phyloP scores from a whole-genome alignment of 192 early-diverging fungal genomes.

The Diversispora epigaea region DNA sequence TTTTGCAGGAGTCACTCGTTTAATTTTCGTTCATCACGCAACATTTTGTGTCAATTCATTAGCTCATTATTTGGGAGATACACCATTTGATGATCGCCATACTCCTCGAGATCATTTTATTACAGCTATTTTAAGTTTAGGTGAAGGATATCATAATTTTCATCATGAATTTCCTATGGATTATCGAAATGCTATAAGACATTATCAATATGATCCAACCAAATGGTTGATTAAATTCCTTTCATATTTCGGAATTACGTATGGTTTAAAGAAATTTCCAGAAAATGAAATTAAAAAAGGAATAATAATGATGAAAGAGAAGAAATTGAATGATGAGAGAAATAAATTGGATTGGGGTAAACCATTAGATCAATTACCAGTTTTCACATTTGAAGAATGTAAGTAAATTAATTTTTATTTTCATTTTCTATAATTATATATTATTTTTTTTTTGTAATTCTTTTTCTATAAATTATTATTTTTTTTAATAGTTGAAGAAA shows the following conservation, averaged over 20 bases:
- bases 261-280: constrained; percentile 77
- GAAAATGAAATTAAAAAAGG: constrained; percentile 82
- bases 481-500: constrained; percentile 36
- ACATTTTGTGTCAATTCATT: constrained; percentile 90
- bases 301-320: constrained; percentile 77
- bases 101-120: constrained; percentile 84
- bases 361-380: constrained; percentile 67
- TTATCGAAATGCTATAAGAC: constrained; percentile 81
- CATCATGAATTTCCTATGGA: constrained; percentile 88
- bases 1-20: constrained; percentile 69
- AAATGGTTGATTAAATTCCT: constrained; percentile 76
- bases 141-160: constrained; percentile 89
- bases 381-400: constrained; percentile 67
- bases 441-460: neutral
- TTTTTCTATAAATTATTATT: neutral
- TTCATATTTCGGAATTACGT: constrained; percentile 66
- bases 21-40: constrained; percentile 80
- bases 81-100: constrained; percentile 78
- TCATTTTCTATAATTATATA: neutral
- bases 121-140: constrained; percentile 76
- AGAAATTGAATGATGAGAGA: constrained; percentile 69
- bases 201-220: constrained; percentile 84
- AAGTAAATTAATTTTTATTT: constrained; percentile 34
- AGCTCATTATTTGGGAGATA: constrained; percentile 78
- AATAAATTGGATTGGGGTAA: constrained; percentile 72